These are phyloP conservation scores for Fusarium poae DNA, from an alignment of 2,329 filamentous ascomycete species.

Conservation along the genomic window DNA sequence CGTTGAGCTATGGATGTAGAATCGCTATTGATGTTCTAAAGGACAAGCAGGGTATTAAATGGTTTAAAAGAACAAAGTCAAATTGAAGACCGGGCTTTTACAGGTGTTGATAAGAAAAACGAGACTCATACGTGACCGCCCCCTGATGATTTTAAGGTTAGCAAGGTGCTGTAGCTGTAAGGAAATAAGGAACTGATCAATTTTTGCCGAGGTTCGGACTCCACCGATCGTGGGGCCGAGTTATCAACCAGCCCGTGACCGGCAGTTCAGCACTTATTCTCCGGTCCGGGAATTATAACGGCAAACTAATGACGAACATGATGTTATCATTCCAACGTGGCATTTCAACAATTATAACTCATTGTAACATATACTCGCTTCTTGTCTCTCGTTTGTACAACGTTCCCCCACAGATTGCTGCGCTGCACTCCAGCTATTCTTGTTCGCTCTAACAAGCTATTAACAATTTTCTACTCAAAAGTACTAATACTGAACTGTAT, in stretches of 20 bases:
- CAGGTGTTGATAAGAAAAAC: conserved; percentile 12
- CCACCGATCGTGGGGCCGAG: conserved; percentile 36
- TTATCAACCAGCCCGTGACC: conserved; percentile 30
- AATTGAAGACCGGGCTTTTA: conserved; percentile 34
- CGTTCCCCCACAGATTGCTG: not conserved
- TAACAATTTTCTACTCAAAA: conserved; percentile 2
- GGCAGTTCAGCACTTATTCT: conserved; percentile 4
- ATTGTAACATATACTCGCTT: too few relatives aligned
- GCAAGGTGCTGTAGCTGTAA: not conserved
- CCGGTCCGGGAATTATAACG: conserved; percentile 9
- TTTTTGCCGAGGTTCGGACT: conserved; percentile 44
- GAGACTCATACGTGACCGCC: conserved; percentile 31
- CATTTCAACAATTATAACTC: not conserved
- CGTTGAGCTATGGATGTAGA: not conserved
- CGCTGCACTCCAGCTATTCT: not conserved
- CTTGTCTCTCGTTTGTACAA: conserved; percentile 5
- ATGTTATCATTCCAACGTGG: not conserved
- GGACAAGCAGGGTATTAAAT: not conserved
- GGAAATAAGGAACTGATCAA: not conserved
- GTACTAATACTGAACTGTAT: conserved; percentile 25
- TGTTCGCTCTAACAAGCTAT: conserved; percentile 10
- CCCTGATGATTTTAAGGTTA: conserved; percentile 30
- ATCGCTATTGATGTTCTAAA: not conserved
- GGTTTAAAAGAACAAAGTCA: not conserved
- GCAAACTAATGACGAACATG: not conserved